Conservation (phyloP, 768 basidiomycete genomes). For the Boletellus emodensis region DNA sequence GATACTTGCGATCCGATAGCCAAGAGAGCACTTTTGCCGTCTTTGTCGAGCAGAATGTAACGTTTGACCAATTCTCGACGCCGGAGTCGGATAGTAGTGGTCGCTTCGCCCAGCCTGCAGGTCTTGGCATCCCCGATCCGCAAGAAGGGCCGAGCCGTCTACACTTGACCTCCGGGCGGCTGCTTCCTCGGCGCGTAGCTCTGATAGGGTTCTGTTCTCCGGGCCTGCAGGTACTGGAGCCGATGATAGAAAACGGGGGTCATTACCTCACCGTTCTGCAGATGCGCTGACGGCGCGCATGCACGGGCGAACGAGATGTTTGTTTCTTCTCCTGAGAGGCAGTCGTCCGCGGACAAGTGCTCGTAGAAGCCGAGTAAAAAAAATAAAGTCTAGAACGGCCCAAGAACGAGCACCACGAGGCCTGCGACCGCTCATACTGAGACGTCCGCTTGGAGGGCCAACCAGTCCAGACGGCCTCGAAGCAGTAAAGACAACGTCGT, state of each 20-base stretch:
- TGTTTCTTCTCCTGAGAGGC: not conserved
- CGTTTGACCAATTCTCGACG: not conserved
- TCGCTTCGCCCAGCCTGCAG: conserved; percentile 1
- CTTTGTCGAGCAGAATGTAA: conserved; percentile 11
- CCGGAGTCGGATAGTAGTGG: not conserved
- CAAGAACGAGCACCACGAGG: conserved; percentile 1
- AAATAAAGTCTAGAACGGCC: not conserved
- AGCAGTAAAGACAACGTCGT: conserved; percentile 3
- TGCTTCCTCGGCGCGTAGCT: not conserved
- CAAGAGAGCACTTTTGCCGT: not conserved
- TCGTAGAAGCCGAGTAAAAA: conserved; percentile 10
- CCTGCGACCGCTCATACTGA: not conserved
- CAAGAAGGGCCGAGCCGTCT: not conserved
- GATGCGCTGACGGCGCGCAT: not conserved
- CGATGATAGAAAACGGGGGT: not conserved
- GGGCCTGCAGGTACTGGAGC: not conserved
- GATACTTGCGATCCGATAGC: conserved; percentile 4
- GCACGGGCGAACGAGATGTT: not conserved
- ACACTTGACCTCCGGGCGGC: not conserved
- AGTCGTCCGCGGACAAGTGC: conserved; percentile 8
- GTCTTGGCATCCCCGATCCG: conserved; percentile 21
- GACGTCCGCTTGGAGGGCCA: not conserved
- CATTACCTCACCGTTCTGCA: conserved; percentile 10
- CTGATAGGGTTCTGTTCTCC: not conserved
- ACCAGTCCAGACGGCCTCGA: not conserved